A percentile compares a stretch with the other conserved stretches of the same genome.
These are phyloP conservation scores for Nitzschia palea DNA, from an alignment of 108 stramenopile species.

Conservation along the genomic window DNA sequence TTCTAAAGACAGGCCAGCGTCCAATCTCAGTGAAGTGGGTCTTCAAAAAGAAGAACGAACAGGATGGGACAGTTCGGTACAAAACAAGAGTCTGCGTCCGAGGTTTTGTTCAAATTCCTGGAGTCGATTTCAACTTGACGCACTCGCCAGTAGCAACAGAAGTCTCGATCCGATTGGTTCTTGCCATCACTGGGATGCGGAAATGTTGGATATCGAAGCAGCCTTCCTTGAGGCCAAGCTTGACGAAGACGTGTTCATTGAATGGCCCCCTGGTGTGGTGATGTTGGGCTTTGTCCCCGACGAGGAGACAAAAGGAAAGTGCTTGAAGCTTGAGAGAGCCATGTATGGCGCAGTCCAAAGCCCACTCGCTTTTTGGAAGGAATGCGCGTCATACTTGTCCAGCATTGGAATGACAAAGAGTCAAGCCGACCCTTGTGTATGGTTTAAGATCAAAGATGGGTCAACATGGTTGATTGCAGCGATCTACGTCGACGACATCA, in stretches of 20 bases:
- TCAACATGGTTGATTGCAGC: neutral
- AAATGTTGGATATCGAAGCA: neutral
- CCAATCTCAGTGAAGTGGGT: neutral
- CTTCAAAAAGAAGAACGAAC: neutral
- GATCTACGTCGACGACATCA: slow-evolving; percentile 23
- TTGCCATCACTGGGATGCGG: neutral
- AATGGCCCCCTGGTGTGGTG: too few species aligned
- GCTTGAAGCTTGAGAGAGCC: neutral
- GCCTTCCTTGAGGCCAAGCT: neutral
- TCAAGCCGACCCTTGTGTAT: too few species aligned
- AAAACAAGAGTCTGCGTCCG: neutral
- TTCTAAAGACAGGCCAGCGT: neutral
- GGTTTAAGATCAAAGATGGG: too few species aligned
- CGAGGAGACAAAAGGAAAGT: too few species aligned
- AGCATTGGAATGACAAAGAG: too few species aligned
- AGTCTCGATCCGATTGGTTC: neutral
- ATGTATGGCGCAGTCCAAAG: neutral
- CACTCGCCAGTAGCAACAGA: neutral
- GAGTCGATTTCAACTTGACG: slow-evolving; percentile 11
- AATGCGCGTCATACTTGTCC: too few species aligned
- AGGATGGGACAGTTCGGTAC: neutral
- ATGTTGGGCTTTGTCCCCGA: neutral
- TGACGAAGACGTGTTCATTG: too few species aligned
- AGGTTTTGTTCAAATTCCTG: slow-evolving; percentile 13
- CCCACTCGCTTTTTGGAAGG: too few species aligned